phyloP scores from a whole-genome alignment of 768 basidiomycete genomes.

The Hygrophoropsis aurantiaca region DNA sequence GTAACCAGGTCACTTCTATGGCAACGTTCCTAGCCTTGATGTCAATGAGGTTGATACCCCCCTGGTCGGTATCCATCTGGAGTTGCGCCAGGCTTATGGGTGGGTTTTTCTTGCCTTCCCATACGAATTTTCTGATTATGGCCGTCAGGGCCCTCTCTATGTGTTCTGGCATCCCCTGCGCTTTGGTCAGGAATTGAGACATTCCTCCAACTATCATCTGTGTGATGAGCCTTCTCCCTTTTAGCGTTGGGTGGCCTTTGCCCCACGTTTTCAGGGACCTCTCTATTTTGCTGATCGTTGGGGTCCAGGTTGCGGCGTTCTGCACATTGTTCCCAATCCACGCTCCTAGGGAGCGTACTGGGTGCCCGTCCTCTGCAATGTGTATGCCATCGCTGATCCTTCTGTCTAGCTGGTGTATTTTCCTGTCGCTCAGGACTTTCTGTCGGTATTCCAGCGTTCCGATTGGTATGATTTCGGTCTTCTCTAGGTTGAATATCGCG shows the following conservation, averaged over 20 bases:
- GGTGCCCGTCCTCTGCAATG: slow-evolving; percentile 14
- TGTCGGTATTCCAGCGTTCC: no score
- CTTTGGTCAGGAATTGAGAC: slow-evolving; percentile 24
- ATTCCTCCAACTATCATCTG: slow-evolving; percentile 19
- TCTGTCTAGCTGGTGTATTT: neutral
- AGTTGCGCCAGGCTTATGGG: neutral
- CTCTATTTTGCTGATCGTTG: slow-evolving; percentile 19
- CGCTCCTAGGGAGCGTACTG: slow-evolving; percentile 8
- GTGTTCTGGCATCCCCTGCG: slow-evolving; percentile 24
- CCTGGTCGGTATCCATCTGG: slow-evolving; percentile 9
- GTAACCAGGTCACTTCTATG: slow-evolving; percentile 13
- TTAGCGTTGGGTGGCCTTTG: slow-evolving; percentile 11
- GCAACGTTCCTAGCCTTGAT: slow-evolving; percentile 9
- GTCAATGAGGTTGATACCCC: slow-evolving; percentile 8
- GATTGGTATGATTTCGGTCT: no score
- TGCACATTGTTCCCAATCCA: slow-evolving; percentile 26
- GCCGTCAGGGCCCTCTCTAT: slow-evolving; percentile 6
- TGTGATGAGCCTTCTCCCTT: slow-evolving; percentile 1
- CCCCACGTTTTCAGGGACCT: slow-evolving; percentile 8
- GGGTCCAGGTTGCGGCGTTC: slow-evolving; percentile 10
- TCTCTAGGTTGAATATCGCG: no score
- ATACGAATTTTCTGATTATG: slow-evolving; percentile 8
- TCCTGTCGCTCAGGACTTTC: no score
- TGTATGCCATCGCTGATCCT: slow-evolving; percentile 1
- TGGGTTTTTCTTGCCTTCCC: slow-evolving; percentile 1